Evolutionary conservation across 1,284 basidiomycete species (phyloP).

Genomic region (Testicularia cyperi): DNA sequence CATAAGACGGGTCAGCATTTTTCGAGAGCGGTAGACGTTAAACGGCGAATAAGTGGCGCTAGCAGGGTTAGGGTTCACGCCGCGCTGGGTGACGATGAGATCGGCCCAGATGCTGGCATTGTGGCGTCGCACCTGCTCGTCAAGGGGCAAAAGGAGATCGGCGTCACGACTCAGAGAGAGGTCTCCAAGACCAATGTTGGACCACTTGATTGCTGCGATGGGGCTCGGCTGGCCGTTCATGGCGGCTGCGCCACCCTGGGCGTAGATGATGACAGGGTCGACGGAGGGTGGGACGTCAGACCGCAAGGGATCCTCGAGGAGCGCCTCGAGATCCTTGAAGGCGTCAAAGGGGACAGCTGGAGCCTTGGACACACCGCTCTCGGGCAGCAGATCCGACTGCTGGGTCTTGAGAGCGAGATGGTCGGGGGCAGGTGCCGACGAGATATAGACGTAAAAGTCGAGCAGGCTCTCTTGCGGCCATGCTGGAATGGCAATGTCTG

Average conservation of each 20-base stretch:
- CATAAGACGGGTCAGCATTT: slow-evolving; percentile 80
- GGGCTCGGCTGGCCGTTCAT: slow-evolving; percentile 1
- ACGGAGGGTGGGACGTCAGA: no score
- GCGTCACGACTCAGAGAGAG: slow-evolving; percentile 12
- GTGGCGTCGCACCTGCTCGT: slow-evolving; percentile 12
- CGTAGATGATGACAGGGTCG: not conserved
- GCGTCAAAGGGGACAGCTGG: slow-evolving; percentile 26
- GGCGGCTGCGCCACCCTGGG: not conserved
- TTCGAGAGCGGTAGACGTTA: slow-evolving; percentile 74
- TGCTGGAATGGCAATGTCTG: slow-evolving; percentile 21
- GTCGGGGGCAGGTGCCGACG: slow-evolving; percentile 12
- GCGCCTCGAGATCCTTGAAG: slow-evolving; percentile 7
- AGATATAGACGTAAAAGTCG: slow-evolving; percentile 45
- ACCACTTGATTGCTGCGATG: slow-evolving; percentile 41
- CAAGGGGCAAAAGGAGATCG: slow-evolving; percentile 24
- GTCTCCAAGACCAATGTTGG: slow-evolving; percentile 26
- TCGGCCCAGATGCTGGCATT: slow-evolving; percentile 70
- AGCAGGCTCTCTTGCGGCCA: slow-evolving; percentile 20
- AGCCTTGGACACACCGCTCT: slow-evolving; percentile 7
- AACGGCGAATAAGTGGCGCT: slow-evolving; percentile 62
- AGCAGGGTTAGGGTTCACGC: slow-evolving; percentile 69
- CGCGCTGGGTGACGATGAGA: slow-evolving; percentile 74
- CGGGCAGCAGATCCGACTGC: slow-evolving; percentile 24
- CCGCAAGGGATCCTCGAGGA: slow-evolving; percentile 19
- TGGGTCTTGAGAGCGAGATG: slow-evolving; percentile 25